These are phyloP conservation scores for Naganishia sp. DNA, from an alignment of 1,284 basidiomycete genomes.

Conservation along the genomic window DNA sequence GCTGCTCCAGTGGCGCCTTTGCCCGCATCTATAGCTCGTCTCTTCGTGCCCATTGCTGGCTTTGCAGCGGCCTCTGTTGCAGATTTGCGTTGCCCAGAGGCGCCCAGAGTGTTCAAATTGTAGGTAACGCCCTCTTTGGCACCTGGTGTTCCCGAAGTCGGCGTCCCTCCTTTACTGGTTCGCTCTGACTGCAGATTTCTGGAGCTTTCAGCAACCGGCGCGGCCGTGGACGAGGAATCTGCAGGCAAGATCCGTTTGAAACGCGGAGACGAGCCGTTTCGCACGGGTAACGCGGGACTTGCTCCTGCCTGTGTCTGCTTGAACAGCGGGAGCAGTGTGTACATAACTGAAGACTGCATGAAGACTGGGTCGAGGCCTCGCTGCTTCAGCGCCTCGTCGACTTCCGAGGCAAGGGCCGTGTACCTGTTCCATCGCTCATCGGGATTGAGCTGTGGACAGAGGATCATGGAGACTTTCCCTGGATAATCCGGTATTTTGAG, in stretches of 20 bases:
- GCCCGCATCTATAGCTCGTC: too few relatives aligned
- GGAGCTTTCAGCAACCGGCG: background rate
- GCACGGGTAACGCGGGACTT: background rate
- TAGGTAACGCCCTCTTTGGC: background rate
- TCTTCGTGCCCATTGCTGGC: background rate
- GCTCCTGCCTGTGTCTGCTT: too few relatives aligned
- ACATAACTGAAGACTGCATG: background rate
- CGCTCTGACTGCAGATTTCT: background rate
- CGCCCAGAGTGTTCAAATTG: background rate
- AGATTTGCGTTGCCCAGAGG: background rate
- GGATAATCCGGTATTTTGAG: conserved; percentile 2
- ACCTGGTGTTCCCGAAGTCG: background rate
- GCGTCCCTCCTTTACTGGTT: background rate
- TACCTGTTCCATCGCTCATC: conserved; percentile 12
- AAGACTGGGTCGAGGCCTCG: conserved; percentile 13
- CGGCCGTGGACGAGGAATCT: background rate
- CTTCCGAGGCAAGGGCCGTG: background rate
- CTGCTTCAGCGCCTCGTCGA: conserved; percentile 4
- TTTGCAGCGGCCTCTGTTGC: background rate
- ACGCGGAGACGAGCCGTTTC: background rate
- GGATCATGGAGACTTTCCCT: background rate
- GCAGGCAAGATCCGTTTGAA: conserved; percentile 1
- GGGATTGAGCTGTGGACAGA: background rate
- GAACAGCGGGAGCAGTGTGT: conserved; percentile 7
- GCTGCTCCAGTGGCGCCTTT: background rate